Conservation (phyloP, 345 rosid genomes). For the Eutrema japonicum region DNA sequence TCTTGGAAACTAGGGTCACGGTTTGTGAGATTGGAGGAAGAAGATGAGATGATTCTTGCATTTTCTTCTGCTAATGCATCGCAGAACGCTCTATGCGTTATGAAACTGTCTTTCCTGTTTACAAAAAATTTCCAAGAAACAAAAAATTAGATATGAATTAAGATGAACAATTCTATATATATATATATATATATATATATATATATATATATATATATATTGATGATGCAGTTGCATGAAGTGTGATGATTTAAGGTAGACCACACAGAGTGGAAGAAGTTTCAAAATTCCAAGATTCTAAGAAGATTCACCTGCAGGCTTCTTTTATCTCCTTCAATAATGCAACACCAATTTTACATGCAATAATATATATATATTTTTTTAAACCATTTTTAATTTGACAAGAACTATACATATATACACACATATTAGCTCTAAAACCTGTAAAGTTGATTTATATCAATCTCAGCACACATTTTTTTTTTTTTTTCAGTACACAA, state of each 20-base stretch:
- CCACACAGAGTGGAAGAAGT: conserved; percentile 34
- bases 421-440: background rate
- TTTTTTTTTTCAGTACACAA: too few species aligned
- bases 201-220: too few species aligned
- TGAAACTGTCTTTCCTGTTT: conserved; percentile 83
- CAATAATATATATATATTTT: conserved; percentile 15
- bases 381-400: conserved; percentile 33
- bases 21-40: conserved; percentile 45
- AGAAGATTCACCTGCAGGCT: conserved; percentile 46
- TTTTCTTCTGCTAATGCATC: conserved; percentile 86
- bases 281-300: conserved; percentile 42
- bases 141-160: background rate
- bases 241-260: conserved; percentile 22
- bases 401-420: background rate
- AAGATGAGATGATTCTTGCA: conserved; percentile 54
- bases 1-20: conserved; percentile 49
- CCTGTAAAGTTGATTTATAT: background rate
- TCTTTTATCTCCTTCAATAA: conserved; percentile 44
- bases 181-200: too few species aligned
- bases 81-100: conserved; percentile 89
- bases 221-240: conserved; percentile 42
- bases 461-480: background rate
- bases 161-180: background rate
- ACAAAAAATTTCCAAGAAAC: background rate
- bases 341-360: conserved; percentile 28